Evolutionary conservation across 192 early-diverging fungal species (phyloP).

Genomic region (Coemansia sp.): DNA sequence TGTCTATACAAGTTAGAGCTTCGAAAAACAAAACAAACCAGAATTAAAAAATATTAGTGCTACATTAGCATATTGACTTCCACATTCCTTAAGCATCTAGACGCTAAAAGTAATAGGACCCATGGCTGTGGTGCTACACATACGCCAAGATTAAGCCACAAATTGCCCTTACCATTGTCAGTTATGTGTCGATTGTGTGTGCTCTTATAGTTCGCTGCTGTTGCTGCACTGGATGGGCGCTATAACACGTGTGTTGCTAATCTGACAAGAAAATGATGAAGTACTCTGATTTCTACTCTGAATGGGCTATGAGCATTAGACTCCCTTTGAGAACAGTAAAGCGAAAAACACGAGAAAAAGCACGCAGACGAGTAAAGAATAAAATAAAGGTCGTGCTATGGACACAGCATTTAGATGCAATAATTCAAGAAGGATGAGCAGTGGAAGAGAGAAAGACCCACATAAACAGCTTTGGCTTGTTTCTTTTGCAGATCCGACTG

Average conservation of each 20-base stretch:
- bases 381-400: no score
- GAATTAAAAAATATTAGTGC: neutral
- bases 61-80: neutral
- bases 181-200: neutral
- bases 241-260: neutral
- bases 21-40: neutral
- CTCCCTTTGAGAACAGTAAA: no score
- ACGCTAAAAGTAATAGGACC: no score
- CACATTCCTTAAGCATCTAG: no score
- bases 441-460: no score
- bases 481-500: no score
- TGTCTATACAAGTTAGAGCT: constrained; percentile 17
- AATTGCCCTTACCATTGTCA: neutral
- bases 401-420: no score
- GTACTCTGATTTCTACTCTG: neutral
- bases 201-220: neutral
- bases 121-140: neutral
- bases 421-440: no score
- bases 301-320: neutral
- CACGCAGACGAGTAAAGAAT: no score
- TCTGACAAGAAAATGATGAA: neutral
- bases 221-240: neutral
- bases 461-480: no score
- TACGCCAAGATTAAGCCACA: neutral
- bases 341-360: no score